Evolutionary conservation across 1,284 basidiomycete species (phyloP), one percentile per base, ranked within the genome.

Genomic region (Porodaedalea pini): DNA sequence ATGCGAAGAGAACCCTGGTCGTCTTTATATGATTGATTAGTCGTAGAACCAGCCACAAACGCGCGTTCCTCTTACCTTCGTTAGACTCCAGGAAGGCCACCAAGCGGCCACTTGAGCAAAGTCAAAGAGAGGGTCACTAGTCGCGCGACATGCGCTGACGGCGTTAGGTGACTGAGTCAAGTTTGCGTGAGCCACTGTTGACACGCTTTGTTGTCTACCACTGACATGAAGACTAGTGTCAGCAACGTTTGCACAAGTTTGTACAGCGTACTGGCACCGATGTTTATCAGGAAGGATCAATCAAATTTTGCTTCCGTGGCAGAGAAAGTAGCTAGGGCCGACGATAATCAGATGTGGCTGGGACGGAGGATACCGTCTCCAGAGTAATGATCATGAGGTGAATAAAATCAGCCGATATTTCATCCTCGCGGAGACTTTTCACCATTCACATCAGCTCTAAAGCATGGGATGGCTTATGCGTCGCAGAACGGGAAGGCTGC

Each of bases 11-110:
- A 45, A 45, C 47, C 21, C n/a, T 10, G n/a, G 40, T 41, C 40
- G 41, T 21, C 34, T 50, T 50, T 50, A 37, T 50, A 36, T 31
- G 36, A 50, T 29, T 17, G 48, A 50, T 50, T 50, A 50, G 48
- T 50, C 31, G 48, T 36, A 13, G 36, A n/a, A 27, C 32, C 31
- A 50, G 32, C 48, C 48, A 50, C 48, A 37, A 39, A 17, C 31
- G 19, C 7, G 34, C 31, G 36, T 23, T 15, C 10, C 40, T 6
- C 17, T 41, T 8, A 11, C 17, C 40, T 41, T 41, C 6, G 8
- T 41, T n/a, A 21, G 6, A 11, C 40, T 6, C 40, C 40, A 4
- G 11, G 40, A 19, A 8, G n/a, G 8, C 19, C 40, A 21, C 40
- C 19, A 6, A n/a, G 15, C 40, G 40, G 40, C 40, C 40, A 21